Conservation (phyloP, 2,329 filamentous ascomycete species). For the Colletotrichum filicis region DNA sequence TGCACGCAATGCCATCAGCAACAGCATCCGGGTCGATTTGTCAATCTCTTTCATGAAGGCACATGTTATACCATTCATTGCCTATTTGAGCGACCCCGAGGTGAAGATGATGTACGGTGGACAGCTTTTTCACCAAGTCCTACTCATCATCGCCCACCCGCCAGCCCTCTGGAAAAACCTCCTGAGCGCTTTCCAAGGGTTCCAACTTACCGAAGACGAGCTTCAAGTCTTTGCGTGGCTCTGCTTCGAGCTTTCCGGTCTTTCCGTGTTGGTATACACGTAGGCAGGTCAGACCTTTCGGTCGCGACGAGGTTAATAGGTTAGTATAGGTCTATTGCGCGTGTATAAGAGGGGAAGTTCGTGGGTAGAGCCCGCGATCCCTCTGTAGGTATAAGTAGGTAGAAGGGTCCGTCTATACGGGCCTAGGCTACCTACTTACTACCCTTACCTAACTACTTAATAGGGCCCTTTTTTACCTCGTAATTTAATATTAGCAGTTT, state of each 20-base stretch:
- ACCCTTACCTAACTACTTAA: no score
- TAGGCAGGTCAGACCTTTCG: no score
- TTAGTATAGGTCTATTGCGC: no score
- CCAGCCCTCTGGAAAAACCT: slow-evolving; percentile 61
- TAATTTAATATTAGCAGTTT: no score
- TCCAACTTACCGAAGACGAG: slow-evolving; percentile 41
- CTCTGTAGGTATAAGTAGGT: no score
- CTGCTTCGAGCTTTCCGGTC: slow-evolving; percentile 57
- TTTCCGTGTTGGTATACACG: no score
- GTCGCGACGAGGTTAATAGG: no score
- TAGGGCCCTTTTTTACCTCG: no score
- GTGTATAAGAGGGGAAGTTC: no score
- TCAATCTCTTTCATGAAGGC: slow-evolving; percentile 43
- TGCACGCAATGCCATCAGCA: slow-evolving; percentile 39
- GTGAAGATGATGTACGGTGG: slow-evolving; percentile 62
- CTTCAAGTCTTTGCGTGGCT: slow-evolving; percentile 59
- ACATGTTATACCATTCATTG: slow-evolving; percentile 48
- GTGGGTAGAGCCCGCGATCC: no score
- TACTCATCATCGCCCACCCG: slow-evolving; percentile 60
- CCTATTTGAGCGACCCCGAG: slow-evolving; percentile 51
- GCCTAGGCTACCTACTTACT: no score
- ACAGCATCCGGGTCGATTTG: slow-evolving; percentile 40
- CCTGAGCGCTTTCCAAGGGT: slow-evolving; percentile 50
- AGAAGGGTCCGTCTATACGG: no score
- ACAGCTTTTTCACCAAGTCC: slow-evolving; percentile 57